phyloP scores from a whole-genome alignment of 1,284 basidiomycete species.

The Cystodermella granulosa region DNA sequence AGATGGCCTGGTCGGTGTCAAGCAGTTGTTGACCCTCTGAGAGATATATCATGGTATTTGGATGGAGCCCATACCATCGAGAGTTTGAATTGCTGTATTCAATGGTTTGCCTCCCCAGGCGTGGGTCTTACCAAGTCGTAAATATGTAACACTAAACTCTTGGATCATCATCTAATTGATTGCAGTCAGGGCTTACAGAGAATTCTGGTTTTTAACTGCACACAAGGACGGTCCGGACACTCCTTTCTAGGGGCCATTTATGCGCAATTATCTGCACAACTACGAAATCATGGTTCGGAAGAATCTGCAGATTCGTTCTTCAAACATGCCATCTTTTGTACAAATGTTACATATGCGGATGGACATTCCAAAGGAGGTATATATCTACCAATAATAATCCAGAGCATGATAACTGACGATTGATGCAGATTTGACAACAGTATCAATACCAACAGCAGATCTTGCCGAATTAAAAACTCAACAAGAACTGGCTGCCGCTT shows the following conservation, averaged over 20 bases:
- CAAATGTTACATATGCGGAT: conserved; percentile 89
- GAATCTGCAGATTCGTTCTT: conserved; percentile 57
- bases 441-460: conserved; percentile 61
- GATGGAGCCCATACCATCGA: conserved; percentile 96
- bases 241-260: conserved; percentile 66
- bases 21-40: conserved; percentile 58
- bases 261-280: conserved; percentile 44
- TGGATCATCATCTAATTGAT: no score
- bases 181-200: conserved; percentile 5
- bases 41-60: conserved; percentile 74
- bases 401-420: conserved; percentile 8
- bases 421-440: conserved; percentile 66
- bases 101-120: conserved; percentile 73
- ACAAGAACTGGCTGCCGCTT: conserved; percentile 69
- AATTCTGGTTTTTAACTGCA: conserved; percentile 93
- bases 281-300: conserved; percentile 38
- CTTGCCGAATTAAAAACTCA: conserved; percentile 70
- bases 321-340: conserved; percentile 86
- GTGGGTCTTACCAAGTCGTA: conserved; percentile 40
- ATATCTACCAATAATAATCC: conserved; percentile 12
- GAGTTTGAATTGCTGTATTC: conserved; percentile 79
- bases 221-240: conserved; percentile 78
- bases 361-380: conserved; percentile 86
- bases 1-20: conserved; percentile 98
- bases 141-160: no score